A percentile compares a stretch with the other conserved stretches of the same genome.
phyloP scores from a whole-genome alignment of 2,329 filamentous ascomycete genomes.

The Trichoderma cornu-damae region DNA sequence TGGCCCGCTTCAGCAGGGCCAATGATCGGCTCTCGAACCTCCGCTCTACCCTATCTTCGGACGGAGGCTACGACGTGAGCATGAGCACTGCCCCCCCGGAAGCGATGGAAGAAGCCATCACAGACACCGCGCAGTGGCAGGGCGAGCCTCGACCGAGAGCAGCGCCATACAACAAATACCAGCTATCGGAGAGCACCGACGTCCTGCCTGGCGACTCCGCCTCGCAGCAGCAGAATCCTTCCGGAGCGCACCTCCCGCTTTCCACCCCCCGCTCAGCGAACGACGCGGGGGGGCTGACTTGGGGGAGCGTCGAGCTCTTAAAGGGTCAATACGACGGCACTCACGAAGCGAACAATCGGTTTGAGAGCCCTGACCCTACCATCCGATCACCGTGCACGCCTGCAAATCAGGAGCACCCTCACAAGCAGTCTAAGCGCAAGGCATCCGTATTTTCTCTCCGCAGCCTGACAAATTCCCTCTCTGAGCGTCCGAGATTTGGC shows the following conservation, averaged over 20 bases:
- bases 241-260: neutral
- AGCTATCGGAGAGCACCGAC: conserved; percentile 28
- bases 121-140: conserved; percentile 27
- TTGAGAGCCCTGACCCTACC: conserved; percentile 21
- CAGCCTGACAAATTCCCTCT: conserved; percentile 26
- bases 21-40: conserved; percentile 31
- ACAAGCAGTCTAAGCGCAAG: conserved; percentile 29
- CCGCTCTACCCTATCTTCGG: conserved; percentile 21
- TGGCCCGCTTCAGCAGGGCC: conserved; percentile 29
- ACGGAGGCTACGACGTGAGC: conserved; percentile 8
- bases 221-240: conserved; percentile 19
- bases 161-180: conserved; percentile 26
- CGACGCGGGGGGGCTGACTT: neutral
- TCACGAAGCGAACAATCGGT: conserved; percentile 17
- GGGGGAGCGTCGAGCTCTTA: conserved; percentile 14
- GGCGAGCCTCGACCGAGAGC: conserved; percentile 21
- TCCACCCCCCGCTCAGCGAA: neutral
- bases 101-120: conserved; percentile 25
- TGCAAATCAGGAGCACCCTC: conserved; percentile 13
- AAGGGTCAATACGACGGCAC: conserved; percentile 26
- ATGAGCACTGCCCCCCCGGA: conserved; percentile 22
- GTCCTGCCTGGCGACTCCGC: conserved; percentile 23
- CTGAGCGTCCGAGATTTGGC: conserved; percentile 27
- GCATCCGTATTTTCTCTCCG: conserved; percentile 31
- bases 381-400: neutral